Percentiles rank a stretch among this genome's conserved stretches.
Evolutionary conservation across 768 basidiomycete species (phyloP).

Genomic region (Podaxis sp.): DNA sequence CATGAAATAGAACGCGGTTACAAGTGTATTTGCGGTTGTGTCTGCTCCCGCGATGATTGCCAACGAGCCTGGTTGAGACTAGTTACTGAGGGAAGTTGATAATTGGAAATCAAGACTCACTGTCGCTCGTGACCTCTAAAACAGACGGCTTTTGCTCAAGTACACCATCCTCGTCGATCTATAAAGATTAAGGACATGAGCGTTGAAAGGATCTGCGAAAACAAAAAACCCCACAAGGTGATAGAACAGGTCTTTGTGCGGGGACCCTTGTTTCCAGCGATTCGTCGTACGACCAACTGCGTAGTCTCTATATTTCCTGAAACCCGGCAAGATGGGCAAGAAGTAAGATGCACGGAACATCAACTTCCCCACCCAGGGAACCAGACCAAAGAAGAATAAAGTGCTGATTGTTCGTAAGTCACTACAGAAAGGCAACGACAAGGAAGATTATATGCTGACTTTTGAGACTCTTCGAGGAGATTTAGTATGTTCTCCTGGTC

Average conservation of each 20-base stretch:
- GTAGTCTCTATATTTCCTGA: conserved; percentile 19
- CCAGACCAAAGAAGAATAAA: conserved; percentile 16
- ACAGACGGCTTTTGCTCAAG: conserved; percentile 13
- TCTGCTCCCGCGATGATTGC: conserved; percentile 34
- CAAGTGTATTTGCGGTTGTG: conserved; percentile 28
- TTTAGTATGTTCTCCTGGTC: conserved; percentile 29
- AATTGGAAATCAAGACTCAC: conserved; percentile 7
- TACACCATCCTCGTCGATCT: conserved; percentile 15
- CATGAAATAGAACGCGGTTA: conserved; percentile 29
- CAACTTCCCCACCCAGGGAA: conserved; percentile 18
- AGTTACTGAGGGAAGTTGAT: not conserved
- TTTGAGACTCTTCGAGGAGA: conserved; percentile 26
- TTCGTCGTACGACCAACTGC: conserved; percentile 22
- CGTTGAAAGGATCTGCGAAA: not conserved
- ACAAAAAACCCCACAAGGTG: conserved; percentile 23
- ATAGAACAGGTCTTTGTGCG: conserved; percentile 29
- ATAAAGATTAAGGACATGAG: not conserved
- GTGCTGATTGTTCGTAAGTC: conserved; percentile 1
- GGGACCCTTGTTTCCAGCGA: conserved; percentile 16
- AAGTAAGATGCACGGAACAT: conserved; percentile 11
- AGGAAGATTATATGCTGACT: conserved; percentile 16
- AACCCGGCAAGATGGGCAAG: conserved; percentile 7
- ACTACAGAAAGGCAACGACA: not conserved
- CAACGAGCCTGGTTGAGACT: conserved; percentile 17
- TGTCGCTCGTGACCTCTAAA: conserved; percentile 15